Evolutionary conservation across 352 stramenopile species (phyloP).

Genomic region (Phytopythium boreale): DNA sequence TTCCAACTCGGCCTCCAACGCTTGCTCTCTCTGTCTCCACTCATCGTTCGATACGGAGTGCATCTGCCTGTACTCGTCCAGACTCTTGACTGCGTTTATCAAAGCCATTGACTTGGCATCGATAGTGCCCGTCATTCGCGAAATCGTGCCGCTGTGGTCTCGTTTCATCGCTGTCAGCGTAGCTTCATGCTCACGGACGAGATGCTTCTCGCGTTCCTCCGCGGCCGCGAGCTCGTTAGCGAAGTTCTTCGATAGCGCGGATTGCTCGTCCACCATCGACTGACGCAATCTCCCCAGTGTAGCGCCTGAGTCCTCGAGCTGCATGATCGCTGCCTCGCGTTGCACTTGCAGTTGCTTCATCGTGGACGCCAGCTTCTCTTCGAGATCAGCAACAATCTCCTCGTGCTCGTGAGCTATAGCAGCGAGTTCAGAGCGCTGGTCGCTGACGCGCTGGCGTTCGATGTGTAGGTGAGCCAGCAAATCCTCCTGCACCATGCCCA

Average conservation of each 20-base stretch:
- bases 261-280: background rate
- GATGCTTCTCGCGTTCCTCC: background rate
- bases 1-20: slow-evolving; percentile 15
- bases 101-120: slow-evolving; percentile 33
- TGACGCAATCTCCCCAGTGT: slow-evolving; percentile 4
- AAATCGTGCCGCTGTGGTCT: slow-evolving; percentile 19
- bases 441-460: background rate
- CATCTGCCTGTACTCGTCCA: slow-evolving; percentile 11
- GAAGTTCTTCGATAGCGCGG: slow-evolving; percentile 6
- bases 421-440: background rate
- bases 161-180: slow-evolving; percentile 10
- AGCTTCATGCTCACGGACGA: slow-evolving; percentile 7
- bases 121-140: slow-evolving; percentile 35
- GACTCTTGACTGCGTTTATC: slow-evolving; percentile 16
- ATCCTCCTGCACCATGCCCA: background rate
- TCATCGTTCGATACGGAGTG: slow-evolving; percentile 14
- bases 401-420: background rate
- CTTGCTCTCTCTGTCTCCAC: slow-evolving; percentile 28
- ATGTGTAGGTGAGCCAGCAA: background rate
- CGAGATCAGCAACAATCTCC: background rate
- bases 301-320: slow-evolving; percentile 19
- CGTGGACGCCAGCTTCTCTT: background rate
- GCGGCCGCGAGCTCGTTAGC: background rate
- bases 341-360: slow-evolving; percentile 6
- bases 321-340: slow-evolving; percentile 11